Base-by-base conservation (phyloP, 2,329 filamentous ascomycete genomes). In the Leptographium radiaticola region DNA sequence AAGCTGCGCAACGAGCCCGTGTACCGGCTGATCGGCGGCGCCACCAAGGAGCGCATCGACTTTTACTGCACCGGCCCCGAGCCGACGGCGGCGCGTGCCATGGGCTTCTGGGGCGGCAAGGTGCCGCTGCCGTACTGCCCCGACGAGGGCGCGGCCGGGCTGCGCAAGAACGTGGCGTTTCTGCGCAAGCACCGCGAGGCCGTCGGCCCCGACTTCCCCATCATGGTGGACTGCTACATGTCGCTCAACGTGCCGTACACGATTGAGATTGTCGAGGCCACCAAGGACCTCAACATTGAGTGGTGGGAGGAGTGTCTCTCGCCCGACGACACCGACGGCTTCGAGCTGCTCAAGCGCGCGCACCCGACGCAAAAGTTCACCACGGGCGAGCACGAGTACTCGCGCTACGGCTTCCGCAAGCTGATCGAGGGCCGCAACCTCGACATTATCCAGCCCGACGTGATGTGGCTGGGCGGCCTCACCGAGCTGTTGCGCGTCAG, bases 221-320 rank as follows among this genome's bases (percentile, higher is more conserved):
- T 96, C 60, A 90, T 94, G 75, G 90, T 96, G 6, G 90, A 96
- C 71, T 96, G 90, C 75, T 96, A 95, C 71, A 96, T 96, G 90
- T 90, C 86, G 61, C 74, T 96, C 64, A 95, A 90, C 63, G 90
- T 96, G 31, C 74, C 87, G 1, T 96, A 96, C 71, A 95, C 88
- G 5, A 95, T 96, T 61, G 86, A 95, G 69, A 76, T 96, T 30
- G 90, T 87, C 57, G 87, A 90, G 70, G 85, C 84, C 51, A 89
- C 85, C 65, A 80, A 87, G 62, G 83, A 89, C 61, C 78, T 95
- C 60, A 79, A 91, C 68, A 90, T 96, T 67, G 89, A 95, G 73
- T 96, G 90, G 90, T 95, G 89, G 89, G 90, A 96, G 72, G 90
- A 96, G 73, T 94, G 89, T 59, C 73, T 96, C 58, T 86, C 84